Conservation (phyloP, 192 early-diverging fungal genomes). For the Rhizophlyctis rosea region DNA sequence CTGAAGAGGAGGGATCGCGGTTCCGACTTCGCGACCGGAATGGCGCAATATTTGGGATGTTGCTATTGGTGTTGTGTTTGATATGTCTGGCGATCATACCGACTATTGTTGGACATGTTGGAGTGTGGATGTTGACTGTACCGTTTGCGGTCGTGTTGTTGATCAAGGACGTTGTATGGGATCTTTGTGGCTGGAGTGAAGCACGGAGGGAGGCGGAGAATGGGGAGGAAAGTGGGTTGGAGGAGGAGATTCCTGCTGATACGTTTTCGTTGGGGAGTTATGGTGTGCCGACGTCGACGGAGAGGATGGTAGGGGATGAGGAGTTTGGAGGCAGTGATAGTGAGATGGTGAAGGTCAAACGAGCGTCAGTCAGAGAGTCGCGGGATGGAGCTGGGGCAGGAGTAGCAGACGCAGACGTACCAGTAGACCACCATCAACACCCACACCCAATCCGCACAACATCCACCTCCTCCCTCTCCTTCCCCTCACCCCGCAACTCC, state of each 20-base stretch:
- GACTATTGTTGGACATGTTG: slow-evolving; percentile 60
- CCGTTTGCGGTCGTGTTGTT: slow-evolving; percentile 71
- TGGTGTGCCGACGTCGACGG: neutral
- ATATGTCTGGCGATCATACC: slow-evolving; percentile 62
- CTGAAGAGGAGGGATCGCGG: slow-evolving; percentile 10
- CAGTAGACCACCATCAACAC: no score
- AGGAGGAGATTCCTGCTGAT: neutral
- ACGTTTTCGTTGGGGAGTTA: neutral
- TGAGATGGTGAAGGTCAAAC: no score
- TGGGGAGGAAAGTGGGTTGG: neutral
- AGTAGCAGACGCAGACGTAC: no score
- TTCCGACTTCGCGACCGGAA: slow-evolving; percentile 50
- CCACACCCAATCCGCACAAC: neutral
- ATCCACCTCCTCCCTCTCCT: neutral
- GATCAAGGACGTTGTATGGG: slow-evolving; percentile 53
- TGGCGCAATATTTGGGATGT: slow-evolving; percentile 65
- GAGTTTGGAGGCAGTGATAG: neutral
- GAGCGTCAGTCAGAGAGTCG: no score
- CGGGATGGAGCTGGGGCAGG: neutral
- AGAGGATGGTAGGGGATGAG: neutral
- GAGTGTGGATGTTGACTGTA: slow-evolving; percentile 73
- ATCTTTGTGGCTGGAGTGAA: slow-evolving; percentile 23
- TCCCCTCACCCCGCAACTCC: neutral
- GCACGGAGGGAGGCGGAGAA: neutral
- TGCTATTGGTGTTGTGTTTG: slow-evolving; percentile 57